Evolutionary conservation across 345 rosid species (phyloP).

Genomic region (Gossypium raimondii): DNA sequence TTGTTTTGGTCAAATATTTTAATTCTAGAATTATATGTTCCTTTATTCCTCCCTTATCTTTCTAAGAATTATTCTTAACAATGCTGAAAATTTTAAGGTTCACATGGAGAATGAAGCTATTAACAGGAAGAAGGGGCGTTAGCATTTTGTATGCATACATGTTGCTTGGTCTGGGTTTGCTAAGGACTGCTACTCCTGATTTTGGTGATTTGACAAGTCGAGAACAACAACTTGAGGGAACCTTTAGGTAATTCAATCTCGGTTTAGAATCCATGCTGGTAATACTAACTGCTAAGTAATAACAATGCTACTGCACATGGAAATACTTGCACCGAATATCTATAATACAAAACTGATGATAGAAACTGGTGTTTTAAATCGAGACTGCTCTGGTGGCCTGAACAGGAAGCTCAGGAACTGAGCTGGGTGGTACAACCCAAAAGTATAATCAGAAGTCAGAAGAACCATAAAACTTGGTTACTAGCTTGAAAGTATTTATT

Average conservation of each 20-base stretch:
- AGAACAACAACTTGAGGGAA: slow-evolving; percentile 92
- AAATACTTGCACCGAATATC: neutral
- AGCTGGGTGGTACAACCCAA: neutral
- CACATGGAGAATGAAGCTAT: slow-evolving; percentile 98
- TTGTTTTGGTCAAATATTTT: slow-evolving; percentile 2
- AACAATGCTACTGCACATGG: neutral
- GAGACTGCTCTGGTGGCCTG: neutral
- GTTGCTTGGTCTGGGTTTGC: slow-evolving; percentile 91
- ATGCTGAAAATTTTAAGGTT: slow-evolving; percentile 52
- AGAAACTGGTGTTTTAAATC: neutral
- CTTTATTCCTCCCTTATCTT: neutral
- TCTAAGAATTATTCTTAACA: slow-evolving; percentile 15
- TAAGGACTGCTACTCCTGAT: slow-evolving; percentile 85
- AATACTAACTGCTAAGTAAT: neutral
- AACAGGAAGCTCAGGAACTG: neutral
- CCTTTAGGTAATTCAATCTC: slow-evolving; percentile 60
- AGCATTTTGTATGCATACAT: slow-evolving; percentile 88
- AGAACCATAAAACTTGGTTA: neutral
- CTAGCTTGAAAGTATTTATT: neutral
- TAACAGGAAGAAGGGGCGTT: slow-evolving; percentile 94
- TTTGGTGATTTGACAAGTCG: slow-evolving; percentile 84
- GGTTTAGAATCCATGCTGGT: slow-evolving; percentile 1
- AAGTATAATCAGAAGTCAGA: neutral
- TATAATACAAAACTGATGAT: neutral
- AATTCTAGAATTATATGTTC: neutral